These are phyloP conservation scores for Fusarium musae DNA, from an alignment of 2,329 filamentous ascomycete species.

Conservation along the genomic window DNA sequence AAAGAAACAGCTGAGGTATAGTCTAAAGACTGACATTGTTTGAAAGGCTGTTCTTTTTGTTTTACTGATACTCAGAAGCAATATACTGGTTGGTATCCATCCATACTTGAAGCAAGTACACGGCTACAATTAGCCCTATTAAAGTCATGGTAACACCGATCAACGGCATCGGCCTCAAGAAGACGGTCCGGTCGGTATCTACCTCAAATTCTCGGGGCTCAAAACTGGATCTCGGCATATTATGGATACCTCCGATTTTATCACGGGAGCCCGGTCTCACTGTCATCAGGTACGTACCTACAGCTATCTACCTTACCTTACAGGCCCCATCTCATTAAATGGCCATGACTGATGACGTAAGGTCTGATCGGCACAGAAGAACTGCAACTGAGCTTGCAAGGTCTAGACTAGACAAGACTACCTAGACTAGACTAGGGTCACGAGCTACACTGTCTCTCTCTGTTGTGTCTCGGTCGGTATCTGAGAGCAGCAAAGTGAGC, in stretches of 20 bases:
- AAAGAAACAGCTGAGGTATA: neutral
- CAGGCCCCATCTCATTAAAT: neutral
- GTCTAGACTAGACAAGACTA: neutral
- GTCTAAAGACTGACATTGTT: neutral
- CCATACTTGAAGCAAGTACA: neutral
- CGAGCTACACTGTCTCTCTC: constrained; percentile 28
- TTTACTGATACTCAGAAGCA: neutral
- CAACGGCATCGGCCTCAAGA: constrained; percentile 5
- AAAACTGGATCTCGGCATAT: neutral
- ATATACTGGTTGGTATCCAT: too few species aligned
- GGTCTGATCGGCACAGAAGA: constrained; percentile 21
- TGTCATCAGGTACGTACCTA: neutral
- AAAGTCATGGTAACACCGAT: neutral
- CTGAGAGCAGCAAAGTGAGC: neutral
- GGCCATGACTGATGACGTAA: constrained; percentile 42
- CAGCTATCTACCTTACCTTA: too few species aligned
- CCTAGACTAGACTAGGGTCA: constrained; percentile 21
- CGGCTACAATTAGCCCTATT: neutral
- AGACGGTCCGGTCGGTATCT: neutral
- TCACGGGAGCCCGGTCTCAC: neutral
- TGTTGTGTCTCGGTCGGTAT: constrained; percentile 22
- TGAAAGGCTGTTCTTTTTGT: neutral
- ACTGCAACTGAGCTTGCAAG: constrained; percentile 7
- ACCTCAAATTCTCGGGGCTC: neutral
- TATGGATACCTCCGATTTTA: neutral